Percentiles rank a stretch among this genome's conserved stretches.
Conservation (phyloP, 345 rosid species). For the Viola odorata region DNA sequence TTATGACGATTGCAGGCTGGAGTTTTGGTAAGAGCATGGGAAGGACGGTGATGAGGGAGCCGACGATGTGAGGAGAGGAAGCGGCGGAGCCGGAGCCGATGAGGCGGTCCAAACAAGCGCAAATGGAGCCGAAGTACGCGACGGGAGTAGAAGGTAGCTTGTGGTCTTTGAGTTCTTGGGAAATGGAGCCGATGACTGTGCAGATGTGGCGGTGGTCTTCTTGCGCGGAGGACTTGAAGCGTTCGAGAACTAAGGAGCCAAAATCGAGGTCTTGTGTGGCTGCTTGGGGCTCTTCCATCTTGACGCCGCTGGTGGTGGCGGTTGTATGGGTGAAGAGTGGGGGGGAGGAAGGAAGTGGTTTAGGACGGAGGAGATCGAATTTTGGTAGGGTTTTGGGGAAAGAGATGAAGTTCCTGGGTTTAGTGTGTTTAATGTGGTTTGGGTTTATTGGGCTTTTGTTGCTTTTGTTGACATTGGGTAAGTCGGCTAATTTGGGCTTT, state of each 20-base stretch:
- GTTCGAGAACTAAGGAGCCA: slow-evolving; percentile 50
- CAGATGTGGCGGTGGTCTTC: slow-evolving; percentile 66
- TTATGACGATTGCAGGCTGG: slow-evolving; percentile 24
- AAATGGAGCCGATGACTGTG: slow-evolving; percentile 56
- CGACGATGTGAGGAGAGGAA: slow-evolving; percentile 39
- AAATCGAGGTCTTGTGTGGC: slow-evolving; percentile 32
- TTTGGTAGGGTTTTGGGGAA: slow-evolving; percentile 10
- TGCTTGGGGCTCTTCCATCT: slow-evolving; percentile 17
- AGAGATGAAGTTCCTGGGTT: too few species aligned
- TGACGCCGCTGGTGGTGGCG: slow-evolving; percentile 30
- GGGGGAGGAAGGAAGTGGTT: background rate
- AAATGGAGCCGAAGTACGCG: slow-evolving; percentile 66
- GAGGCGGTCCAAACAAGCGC: slow-evolving; percentile 60
- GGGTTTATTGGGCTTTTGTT: too few species aligned
- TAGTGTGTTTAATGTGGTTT: too few species aligned
- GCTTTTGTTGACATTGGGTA: too few species aligned
- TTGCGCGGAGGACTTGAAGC: slow-evolving; percentile 40
- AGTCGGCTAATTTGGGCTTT: too few species aligned
- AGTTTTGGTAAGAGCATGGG: slow-evolving; percentile 54
- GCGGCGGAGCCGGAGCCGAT: slow-evolving; percentile 26
- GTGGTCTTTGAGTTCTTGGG: slow-evolving; percentile 67
- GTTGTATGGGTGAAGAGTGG: background rate
- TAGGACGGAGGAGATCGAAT: background rate
- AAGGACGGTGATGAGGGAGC: slow-evolving; percentile 52
- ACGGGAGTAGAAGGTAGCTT: slow-evolving; percentile 50